Evolutionary conservation across 352 stramenopile species (phyloP).

Genomic region (Phytophthora fragariaefolia): DNA sequence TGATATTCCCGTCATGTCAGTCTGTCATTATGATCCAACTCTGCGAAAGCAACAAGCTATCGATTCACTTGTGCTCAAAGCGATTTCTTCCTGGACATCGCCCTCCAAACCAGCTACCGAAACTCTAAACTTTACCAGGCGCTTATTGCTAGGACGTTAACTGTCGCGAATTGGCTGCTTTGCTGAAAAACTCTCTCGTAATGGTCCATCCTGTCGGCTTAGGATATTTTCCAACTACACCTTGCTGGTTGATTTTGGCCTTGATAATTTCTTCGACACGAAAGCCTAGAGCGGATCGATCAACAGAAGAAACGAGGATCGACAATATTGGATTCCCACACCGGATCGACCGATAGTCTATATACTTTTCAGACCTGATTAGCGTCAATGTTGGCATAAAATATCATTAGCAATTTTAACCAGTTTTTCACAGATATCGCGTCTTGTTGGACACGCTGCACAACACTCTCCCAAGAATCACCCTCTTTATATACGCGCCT

Average conservation of each 20-base stretch:
- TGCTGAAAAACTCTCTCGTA: too few relatives aligned
- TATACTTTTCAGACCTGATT: not conserved
- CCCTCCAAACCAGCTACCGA: too few relatives aligned
- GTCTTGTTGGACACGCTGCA: not conserved
- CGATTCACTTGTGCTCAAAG: too few relatives aligned
- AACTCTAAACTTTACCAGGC: too few relatives aligned
- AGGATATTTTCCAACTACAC: not conserved
- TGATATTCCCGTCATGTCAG: too few relatives aligned
- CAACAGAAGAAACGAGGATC: slow-evolving; percentile 1
- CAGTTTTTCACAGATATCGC: not conserved
- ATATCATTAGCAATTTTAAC: not conserved
- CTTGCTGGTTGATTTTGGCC: not conserved
- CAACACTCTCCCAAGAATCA: slow-evolving; percentile 1
- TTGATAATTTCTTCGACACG: slow-evolving; percentile 1
- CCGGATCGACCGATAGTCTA: not conserved
- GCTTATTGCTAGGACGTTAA: too few relatives aligned
- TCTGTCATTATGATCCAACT: too few relatives aligned
- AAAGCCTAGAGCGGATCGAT: not conserved
- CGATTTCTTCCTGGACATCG: too few relatives aligned
- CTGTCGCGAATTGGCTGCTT: too few relatives aligned
- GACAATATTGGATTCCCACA: not conserved
- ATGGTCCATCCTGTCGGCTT: not conserved
- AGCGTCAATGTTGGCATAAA: not conserved
- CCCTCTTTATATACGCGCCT: not conserved
- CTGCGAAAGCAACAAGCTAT: too few relatives aligned